phyloP scores from a whole-genome alignment of 139 green algal genomes.

The Chlorokybus atmophyticus region DNA sequence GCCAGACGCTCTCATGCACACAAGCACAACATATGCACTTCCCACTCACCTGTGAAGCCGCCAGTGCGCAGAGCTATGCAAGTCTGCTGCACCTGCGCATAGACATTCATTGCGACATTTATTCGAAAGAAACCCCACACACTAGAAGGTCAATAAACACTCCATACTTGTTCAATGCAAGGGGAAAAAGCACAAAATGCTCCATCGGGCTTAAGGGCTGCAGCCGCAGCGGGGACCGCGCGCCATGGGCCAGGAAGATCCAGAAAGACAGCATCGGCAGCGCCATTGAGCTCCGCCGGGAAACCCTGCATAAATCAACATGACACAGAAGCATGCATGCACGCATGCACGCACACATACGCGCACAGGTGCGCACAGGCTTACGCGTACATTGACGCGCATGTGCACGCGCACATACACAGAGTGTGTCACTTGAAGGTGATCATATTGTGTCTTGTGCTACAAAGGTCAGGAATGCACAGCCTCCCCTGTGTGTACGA shows the following conservation, averaged over 20 bases:
- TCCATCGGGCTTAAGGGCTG: conserved; percentile 50
- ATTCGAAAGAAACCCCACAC: no score
- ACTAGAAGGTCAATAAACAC: no score
- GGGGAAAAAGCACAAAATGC: conserved; percentile 88
- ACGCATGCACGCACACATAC: no score
- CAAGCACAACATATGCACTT: neutral
- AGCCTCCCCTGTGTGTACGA: no score
- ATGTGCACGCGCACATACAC: no score
- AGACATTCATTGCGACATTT: no score
- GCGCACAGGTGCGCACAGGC: no score
- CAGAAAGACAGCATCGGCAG: conserved; percentile 78
- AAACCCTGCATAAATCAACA: conserved; percentile 73
- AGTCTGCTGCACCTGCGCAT: conserved; percentile 57
- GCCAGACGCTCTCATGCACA: neutral
- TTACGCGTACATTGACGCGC: no score
- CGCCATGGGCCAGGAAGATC: conserved; percentile 84
- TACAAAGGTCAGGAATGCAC: no score
- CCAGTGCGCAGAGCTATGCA: conserved; percentile 12
- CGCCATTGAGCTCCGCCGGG: conserved; percentile 37
- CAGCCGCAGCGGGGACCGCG: conserved; percentile 49
- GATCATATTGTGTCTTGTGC: no score
- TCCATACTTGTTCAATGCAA: conserved; percentile 99
- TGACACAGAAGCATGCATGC: no score
- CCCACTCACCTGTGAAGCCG: conserved; percentile 15
- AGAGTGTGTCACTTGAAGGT: no score